phyloP scores from a whole-genome alignment of 2,329 filamentous ascomycete genomes.

The Sporothrix protearum region DNA sequence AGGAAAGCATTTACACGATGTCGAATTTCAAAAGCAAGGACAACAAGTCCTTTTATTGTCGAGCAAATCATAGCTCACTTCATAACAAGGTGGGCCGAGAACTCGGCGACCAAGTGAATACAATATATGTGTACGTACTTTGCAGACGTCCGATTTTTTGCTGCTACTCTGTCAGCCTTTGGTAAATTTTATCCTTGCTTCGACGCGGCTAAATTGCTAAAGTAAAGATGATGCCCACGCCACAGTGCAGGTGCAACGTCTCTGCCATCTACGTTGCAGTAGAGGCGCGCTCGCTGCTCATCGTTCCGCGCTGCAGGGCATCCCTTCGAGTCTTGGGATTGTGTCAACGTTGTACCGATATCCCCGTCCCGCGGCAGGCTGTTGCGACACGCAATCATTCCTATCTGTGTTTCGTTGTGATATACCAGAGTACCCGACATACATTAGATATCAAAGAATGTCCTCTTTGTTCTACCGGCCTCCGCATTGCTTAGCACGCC shows the following conservation, averaged over 20 bases:
- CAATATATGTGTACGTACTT: neutral
- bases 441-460: neutral
- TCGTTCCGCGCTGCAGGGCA: neutral
- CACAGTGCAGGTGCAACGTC: constrained; percentile 3
- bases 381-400: neutral
- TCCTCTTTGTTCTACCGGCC: no score
- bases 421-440: neutral
- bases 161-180: neutral
- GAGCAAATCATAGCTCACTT: no score
- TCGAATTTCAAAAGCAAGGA: neutral
- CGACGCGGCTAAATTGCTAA: constrained; percentile 10
- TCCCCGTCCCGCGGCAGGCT: neutral
- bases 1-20: neutral
- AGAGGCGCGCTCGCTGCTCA: neutral
- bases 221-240: neutral
- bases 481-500: no score
- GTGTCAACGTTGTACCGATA: neutral
- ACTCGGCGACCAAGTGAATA: neutral
- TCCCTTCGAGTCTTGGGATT: neutral
- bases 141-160: neutral
- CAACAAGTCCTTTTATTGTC: neutral
- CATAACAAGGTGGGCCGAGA: neutral
- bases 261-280: neutral
- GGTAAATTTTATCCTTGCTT: neutral
- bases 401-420: constrained; percentile 5